These are phyloP conservation scores for Coemansia asiatica DNA, from an alignment of 192 early-diverging fungal genomes.

Conservation along the genomic window DNA sequence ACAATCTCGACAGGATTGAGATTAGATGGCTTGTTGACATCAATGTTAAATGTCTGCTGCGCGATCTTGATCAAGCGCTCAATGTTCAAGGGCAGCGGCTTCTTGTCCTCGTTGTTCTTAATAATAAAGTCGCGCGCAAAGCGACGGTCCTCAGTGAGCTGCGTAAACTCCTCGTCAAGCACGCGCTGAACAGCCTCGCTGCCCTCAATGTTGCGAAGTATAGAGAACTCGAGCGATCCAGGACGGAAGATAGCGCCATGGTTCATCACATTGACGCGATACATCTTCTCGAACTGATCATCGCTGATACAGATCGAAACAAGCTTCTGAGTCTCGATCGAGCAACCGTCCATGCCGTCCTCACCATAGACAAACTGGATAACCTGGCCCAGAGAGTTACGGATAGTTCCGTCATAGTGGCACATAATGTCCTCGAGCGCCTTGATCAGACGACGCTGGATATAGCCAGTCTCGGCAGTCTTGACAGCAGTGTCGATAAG, in stretches of 20 bases:
- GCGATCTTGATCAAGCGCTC: conserved; percentile 87
- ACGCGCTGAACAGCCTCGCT: conserved; percentile 66
- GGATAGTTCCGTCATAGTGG: conserved; percentile 95
- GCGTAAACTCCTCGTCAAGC: conserved; percentile 80
- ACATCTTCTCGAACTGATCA: conserved; percentile 73
- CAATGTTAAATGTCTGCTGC: conserved; percentile 84
- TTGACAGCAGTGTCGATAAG: conserved; percentile 99
- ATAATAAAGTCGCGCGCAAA: conserved; percentile 81
- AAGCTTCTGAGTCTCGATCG: conserved; percentile 81
- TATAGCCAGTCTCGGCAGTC: conserved; percentile 99
- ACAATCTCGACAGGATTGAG: conserved; percentile 83
- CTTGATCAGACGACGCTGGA: conserved; percentile 97
- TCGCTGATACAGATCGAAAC: conserved; percentile 69
- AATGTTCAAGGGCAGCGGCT: conserved; percentile 92
- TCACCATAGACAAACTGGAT: conserved; percentile 98
- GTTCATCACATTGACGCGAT: conserved; percentile 77
- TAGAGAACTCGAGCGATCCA: conserved; percentile 67
- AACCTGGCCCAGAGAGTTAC: conserved; percentile 90
- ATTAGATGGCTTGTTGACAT: conserved; percentile 75
- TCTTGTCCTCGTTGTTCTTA: conserved; percentile 66
- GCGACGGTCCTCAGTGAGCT: conserved; percentile 74
- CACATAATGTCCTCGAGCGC: conserved; percentile 97
- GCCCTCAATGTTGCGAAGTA: conserved; percentile 76
- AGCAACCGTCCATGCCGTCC: conserved; percentile 95
- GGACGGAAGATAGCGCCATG: conserved; percentile 66